A percentile compares a stretch with the other conserved stretches of the same genome.
Conservation (phyloP, 768 basidiomycete genomes). For the Kwoniella dendrophila region DNA sequence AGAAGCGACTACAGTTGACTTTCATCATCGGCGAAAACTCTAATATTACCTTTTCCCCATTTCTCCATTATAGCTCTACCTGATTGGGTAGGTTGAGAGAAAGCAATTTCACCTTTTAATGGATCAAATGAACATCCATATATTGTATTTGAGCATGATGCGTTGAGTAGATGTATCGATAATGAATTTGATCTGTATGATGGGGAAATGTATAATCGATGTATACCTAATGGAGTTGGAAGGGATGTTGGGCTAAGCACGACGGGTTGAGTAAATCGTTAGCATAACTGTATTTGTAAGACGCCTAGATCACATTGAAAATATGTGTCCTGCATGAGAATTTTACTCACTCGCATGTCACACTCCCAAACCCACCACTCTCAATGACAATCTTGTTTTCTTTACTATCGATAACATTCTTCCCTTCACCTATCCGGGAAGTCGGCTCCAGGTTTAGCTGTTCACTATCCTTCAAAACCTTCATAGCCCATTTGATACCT, state of each 20-base stretch:
- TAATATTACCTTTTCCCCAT: slow-evolving; percentile 49
- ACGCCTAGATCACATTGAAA: background rate
- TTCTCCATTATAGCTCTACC: slow-evolving; percentile 48
- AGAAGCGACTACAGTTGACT: slow-evolving; percentile 32
- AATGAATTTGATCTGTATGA: slow-evolving; percentile 42
- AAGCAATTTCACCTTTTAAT: slow-evolving; percentile 45
- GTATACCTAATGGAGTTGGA: slow-evolving; percentile 50
- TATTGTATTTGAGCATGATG: slow-evolving; percentile 41
- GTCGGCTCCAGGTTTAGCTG: background rate
- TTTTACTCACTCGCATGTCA: slow-evolving; percentile 50
- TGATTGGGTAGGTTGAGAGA: slow-evolving; percentile 52
- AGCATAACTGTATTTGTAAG: background rate
- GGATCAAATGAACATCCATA: slow-evolving; percentile 47
- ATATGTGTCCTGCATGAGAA: background rate
- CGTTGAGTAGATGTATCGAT: slow-evolving; percentile 37
- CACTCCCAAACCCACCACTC: slow-evolving; percentile 36
- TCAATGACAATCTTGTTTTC: slow-evolving; percentile 2
- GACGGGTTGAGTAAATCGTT: background rate
- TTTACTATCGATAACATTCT: no score
- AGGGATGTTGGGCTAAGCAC: slow-evolving; percentile 38
- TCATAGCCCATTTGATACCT: slow-evolving; percentile 51
- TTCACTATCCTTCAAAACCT: slow-evolving; percentile 36
- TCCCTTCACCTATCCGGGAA: background rate
- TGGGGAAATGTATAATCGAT: slow-evolving; percentile 51
- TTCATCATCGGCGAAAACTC: slow-evolving; percentile 55